Percentiles rank a stretch among this genome's conserved stretches.
These are phyloP conservation scores for Hypericum androsaemum DNA, from an alignment of 345 rosid genomes.

Conservation along the genomic window DNA sequence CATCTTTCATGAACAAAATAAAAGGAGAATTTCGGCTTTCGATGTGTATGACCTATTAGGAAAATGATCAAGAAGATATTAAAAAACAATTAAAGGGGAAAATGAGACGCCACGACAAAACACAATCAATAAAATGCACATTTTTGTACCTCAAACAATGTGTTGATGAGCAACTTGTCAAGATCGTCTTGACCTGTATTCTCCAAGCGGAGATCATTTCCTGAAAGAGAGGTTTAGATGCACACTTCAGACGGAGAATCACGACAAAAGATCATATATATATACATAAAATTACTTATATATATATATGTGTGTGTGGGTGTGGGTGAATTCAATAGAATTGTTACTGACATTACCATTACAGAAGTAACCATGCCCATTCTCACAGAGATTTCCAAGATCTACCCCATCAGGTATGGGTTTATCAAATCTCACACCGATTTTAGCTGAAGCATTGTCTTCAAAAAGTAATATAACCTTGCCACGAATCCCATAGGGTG, in stretches of 20 bases:
- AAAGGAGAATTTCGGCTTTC: background rate
- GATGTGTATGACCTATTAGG: background rate
- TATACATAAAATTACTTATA: too few species aligned
- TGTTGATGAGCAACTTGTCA: conserved; percentile 54
- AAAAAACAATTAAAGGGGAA: conserved; percentile 5
- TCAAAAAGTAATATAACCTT: conserved; percentile 53
- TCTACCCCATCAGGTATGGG: conserved; percentile 75
- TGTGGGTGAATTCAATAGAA: too few species aligned
- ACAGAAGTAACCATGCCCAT: conserved; percentile 75
- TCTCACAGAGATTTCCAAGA: conserved; percentile 64
- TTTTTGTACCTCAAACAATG: conserved; percentile 68
- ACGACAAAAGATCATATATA: conserved; percentile 9
- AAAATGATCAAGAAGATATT: conserved; percentile 7
- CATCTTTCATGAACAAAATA: conserved; percentile 54
- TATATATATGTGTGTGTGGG: too few species aligned
- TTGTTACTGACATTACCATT: conserved; percentile 37
- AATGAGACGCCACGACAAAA: background rate
- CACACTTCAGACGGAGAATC: conserved; percentile 10
- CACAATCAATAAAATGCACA: conserved; percentile 3
- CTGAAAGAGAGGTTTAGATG: conserved; percentile 30
- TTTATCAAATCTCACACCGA: conserved; percentile 82
- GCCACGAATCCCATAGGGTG: conserved; percentile 52
- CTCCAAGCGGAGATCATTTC: conserved; percentile 55
- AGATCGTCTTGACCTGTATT: conserved; percentile 38
- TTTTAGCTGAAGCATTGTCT: conserved; percentile 64